These are phyloP conservation scores for Penicillium herquei DNA, from an alignment of 495 filamentous ascomycete species.

Conservation along the genomic window DNA sequence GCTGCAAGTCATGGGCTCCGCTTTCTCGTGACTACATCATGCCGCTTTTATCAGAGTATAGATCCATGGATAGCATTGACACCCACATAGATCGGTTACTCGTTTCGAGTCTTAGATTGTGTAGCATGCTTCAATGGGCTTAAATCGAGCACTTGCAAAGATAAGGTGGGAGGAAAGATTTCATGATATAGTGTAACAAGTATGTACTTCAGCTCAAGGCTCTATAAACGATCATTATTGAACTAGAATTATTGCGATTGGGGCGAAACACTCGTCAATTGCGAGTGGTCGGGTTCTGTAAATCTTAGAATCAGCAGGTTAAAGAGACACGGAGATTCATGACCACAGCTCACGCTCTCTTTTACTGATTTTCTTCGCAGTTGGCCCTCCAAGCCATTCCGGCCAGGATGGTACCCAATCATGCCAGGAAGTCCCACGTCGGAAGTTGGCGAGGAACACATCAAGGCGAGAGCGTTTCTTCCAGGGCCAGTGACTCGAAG, in stretches of 20 bases:
- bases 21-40: too few species aligned
- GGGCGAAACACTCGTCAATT: not conserved
- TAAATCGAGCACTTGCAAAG: too few species aligned
- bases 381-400: slow-evolving; percentile 7
- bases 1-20: too few species aligned
- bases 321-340: slow-evolving; percentile 5
- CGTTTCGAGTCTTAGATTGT: too few species aligned
- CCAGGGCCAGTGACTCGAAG: slow-evolving; percentile 30
- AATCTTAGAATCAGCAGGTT: too few species aligned
- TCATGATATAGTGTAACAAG: too few species aligned
- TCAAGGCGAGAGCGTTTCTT: slow-evolving; percentile 11
- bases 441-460: slow-evolving; percentile 11
- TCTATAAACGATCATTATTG: not conserved
- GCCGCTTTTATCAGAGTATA: too few species aligned
- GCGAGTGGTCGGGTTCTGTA: too few species aligned
- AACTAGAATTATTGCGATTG: not conserved
- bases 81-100: too few species aligned
- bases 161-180: too few species aligned
- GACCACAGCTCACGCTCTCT: slow-evolving; percentile 27
- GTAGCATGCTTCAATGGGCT: too few species aligned
- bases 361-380: slow-evolving; percentile 8
- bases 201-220: not conserved
- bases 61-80: too few species aligned
- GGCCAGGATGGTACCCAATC: slow-evolving; percentile 15
- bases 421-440: not conserved